Base-by-base conservation (phyloP, 108 stramenopile genomes). In the Nitzschia palea region DNA sequence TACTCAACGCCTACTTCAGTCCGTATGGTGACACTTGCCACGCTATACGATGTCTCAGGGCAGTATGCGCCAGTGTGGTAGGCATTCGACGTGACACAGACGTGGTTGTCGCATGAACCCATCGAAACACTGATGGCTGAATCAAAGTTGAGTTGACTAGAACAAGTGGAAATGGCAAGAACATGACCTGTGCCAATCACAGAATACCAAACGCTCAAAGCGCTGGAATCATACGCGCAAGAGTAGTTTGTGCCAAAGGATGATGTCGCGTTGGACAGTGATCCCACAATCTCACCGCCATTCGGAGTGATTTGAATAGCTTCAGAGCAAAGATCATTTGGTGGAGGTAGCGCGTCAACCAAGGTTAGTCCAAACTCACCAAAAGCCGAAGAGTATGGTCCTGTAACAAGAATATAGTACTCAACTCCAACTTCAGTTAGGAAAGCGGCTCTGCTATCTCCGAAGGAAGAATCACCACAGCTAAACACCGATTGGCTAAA, bases 101-200 rank as follows among this genome's bases (percentile, higher is more conserved):
- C 23, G 8, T 54, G 33, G 10, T 23, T 15, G n/a, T 40, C 52
- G 43, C 65, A 66, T 8, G 9, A 12, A 10, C 65, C 65, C 54
- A 20, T 25, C 30, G 31, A 44, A 6, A 67, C 28, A 4, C 28
- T 32, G 28, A 67, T 36, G 14, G 28, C 27, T 10, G 65, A 47
- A 22, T 57, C 55, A 26, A 67, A 68, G 33, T 68, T 58, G 0
- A 56, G 57, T 9, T 18, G 6, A 0, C 26, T 0, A 27, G 55
- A 44, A 4, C 67, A 68, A 44, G 67, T 68, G 27, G 25, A n/a
- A 2, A 27, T 56, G 14, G 20, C 4, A 45, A 52, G 31, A 10
- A 30, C 4, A 20, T 36, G 27, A 17, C 56, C 67, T 5, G 26
- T 43, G 5, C 67, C 67, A 10, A 58, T 20, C 10, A 68, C 0